Base-by-base conservation (phyloP, 352 stramenopile species). In the Phytopythium mirpurense region DNA sequence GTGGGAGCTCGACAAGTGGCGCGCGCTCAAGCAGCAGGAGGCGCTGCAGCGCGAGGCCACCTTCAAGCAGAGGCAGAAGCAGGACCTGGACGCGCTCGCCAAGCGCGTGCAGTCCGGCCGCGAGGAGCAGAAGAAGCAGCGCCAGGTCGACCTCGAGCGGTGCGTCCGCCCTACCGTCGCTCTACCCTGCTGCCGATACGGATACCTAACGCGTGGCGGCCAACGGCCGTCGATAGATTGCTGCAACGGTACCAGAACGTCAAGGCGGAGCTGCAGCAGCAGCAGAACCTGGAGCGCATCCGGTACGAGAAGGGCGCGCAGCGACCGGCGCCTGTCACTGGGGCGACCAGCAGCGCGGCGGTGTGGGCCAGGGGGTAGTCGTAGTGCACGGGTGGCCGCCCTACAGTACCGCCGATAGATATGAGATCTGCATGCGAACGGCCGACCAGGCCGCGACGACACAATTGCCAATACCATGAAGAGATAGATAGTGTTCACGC, bases 191-290 rank as follows among this genome's bases (percentile, higher is more conserved):
- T 54, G 11, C 15, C 23, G 2, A 43, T 11, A 2, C 31, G 42
- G 54, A 9, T 47, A 12, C 36, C 34, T 55, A 9, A 32, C 5
- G 29, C 18, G n/a, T 8, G 12, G 37, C 6, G 23, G n/a, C 1
- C n/a, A 12, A 42, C 10, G 37, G 1, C 18, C 51, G 23, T 36
- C 23, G 52, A 19, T 38, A 88, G 85, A 48, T 56, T 98, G 9
- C 67, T 97, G 47, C 90, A 98, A 65, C 65, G 90, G 34, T 98
- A 98, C 65, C 88, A 98, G 56, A 98, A 98, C 67, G 89, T 98
- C 50, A 98, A 98, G 53, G 85, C 79, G 15, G 93, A 98, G 68
- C 69, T 98, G 6, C 88, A 98, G 57, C 84, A 92, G 41, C 89
- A 96, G 67, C 94, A 98, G 56, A 98, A 96, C 46, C 63, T 98